Base-by-base conservation (phyloP, 305 asterid genomes). In the Fraxinus floribunda region DNA sequence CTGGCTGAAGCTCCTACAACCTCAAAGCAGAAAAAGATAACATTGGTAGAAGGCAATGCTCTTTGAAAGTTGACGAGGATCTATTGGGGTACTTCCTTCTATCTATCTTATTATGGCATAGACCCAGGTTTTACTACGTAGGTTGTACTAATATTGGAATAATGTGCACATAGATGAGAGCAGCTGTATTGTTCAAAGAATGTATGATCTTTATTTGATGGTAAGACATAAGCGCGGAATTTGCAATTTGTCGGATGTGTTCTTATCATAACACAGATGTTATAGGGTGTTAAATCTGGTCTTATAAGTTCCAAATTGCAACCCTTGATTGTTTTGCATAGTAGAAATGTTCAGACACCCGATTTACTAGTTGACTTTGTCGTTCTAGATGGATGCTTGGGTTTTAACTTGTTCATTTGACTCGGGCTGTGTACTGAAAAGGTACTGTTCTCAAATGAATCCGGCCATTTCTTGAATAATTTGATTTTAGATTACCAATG, bases 1-100 rank as follows among this genome's bases (percentile, higher is more conserved):
- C 87, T 7, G 32, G 60, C 81, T 38, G 81, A 80, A 82, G 78
- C 80, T 57, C 66, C 81, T 41, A 52, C 83, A 38, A 76, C 82
- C 78, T 64, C 88, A 26, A 68, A 80, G 68, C 82, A 80, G 39
- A 82, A 39, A 13, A 41, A 39, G 29, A 60, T 15, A 22, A 52
- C 82, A 72, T 71, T 81, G 76, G 29, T 20, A 5, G 52, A 70
- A 66, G 81, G 55, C 36, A 24, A 64, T 38, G 81, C 20, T 64
- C 24, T 39, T 55, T 46, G 52, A 76, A 78, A 80, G 55, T 78
- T 82, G 29, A 74, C 7, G 20, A 6, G 36, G 34, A 79, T 39
- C 34, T 15, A 49, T 76, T 76, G 66, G 82, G 70, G 75, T 72
- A 7, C 64, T 41, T 6, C 2, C 66, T 34, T 15, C 79, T 32